Percentiles rank a stretch among this genome's conserved stretches.
phyloP scores from a whole-genome alignment of 768 basidiomycete species.

The Leccinum obscurum region DNA sequence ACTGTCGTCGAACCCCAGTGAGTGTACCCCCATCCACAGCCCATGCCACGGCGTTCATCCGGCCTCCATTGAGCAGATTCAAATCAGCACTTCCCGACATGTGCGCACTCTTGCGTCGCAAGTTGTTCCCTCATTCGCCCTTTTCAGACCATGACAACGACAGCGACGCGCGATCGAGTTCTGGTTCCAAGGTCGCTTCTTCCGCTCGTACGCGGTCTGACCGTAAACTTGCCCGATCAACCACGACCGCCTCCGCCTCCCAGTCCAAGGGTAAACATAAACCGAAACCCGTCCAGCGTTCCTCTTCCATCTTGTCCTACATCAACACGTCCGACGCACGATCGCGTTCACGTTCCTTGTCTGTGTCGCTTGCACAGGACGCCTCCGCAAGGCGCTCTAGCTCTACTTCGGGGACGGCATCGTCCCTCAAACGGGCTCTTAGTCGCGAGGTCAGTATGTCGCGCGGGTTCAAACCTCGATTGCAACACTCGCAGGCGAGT shows the following conservation, averaged over 20 bases:
- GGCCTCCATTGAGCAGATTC: conserved; percentile 45
- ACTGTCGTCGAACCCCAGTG: conserved; percentile 66
- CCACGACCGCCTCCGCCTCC: conserved; percentile 8
- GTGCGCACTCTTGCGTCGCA: conserved; percentile 59
- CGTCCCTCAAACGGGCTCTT: conserved; percentile 51
- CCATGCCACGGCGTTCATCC: not conserved
- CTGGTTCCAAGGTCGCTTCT: conserved; percentile 5
- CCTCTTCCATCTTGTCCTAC: conserved; percentile 23
- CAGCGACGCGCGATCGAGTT: conserved; percentile 15
- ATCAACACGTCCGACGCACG: conserved; percentile 30
- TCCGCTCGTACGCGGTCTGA: conserved; percentile 8
- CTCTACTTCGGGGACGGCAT: conserved; percentile 34
- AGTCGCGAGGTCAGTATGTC: conserved; percentile 79
- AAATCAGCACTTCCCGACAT: conserved; percentile 48
- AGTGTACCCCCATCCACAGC: conserved; percentile 22
- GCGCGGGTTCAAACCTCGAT: conserved; percentile 57
- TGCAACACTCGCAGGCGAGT: conserved; percentile 14
- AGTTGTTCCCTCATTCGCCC: conserved; percentile 66
- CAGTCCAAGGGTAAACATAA: conserved; percentile 13
- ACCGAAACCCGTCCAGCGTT: conserved; percentile 22
- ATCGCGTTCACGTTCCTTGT: conserved; percentile 60
- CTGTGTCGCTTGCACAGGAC: conserved; percentile 70
- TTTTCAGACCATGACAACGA: conserved; percentile 47
- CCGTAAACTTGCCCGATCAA: conserved; percentile 17
- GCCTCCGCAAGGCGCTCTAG: conserved; percentile 39